phyloP scores from a whole-genome alignment of 805 yeast species.

The Starmerella etchellsii region DNA sequence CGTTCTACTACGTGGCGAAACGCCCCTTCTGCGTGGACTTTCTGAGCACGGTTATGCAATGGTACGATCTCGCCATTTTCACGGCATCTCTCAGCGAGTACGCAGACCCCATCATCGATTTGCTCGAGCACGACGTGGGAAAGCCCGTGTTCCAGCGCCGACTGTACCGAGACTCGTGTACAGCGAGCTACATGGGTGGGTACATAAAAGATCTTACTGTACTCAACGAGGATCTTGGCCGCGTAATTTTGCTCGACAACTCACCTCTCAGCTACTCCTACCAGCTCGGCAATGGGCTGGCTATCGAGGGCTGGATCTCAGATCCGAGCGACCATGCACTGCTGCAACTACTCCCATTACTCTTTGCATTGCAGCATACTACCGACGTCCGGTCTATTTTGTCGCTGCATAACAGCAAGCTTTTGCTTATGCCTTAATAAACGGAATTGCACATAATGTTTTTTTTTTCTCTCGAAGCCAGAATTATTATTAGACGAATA shows the following conservation, averaged over 20 bases:
- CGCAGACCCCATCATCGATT: conserved; percentile 93
- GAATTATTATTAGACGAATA: too few species aligned
- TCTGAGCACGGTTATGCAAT: conserved; percentile 58
- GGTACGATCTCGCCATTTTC: conserved; percentile 84
- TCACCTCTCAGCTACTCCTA: conserved; percentile 80
- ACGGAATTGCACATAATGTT: too few species aligned
- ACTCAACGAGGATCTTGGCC: conserved; percentile 45
- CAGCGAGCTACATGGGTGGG: conserved; percentile 40
- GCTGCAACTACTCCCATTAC: conserved; percentile 65
- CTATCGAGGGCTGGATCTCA: conserved; percentile 95
- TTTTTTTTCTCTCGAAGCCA: too few species aligned
- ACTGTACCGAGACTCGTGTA: conserved; percentile 69
- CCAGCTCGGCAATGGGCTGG: conserved; percentile 78
- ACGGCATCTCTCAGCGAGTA: conserved; percentile 92
- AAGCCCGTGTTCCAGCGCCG: conserved; percentile 38
- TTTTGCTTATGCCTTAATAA: neutral
- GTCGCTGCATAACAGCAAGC: conserved; percentile 34
- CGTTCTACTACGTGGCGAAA: conserved; percentile 77
- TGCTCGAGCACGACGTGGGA: conserved; percentile 54
- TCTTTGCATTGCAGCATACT: conserved; percentile 61
- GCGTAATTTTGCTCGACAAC: conserved; percentile 73
- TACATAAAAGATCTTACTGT: conserved; percentile 63
- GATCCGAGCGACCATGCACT: conserved; percentile 86
- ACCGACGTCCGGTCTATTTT: conserved; percentile 74
- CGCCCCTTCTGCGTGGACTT: conserved; percentile 86